Evolutionary conservation across 78 protist species (phyloP).

Genomic region (Chrysochromulina parva): DNA sequence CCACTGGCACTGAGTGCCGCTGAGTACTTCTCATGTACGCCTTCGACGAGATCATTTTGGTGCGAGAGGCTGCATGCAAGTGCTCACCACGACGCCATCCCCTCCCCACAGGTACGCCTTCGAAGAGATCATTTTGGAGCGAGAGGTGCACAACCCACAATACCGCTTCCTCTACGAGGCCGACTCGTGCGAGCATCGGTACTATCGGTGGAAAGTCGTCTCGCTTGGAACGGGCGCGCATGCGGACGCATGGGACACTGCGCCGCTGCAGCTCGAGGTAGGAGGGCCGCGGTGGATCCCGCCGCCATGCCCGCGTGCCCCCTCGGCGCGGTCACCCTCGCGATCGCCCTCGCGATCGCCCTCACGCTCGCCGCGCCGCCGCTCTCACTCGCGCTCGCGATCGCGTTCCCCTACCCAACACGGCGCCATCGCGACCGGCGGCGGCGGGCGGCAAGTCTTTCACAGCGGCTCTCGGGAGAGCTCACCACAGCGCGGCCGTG

Average conservation of each 20-base stretch:
- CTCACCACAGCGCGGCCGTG: too few relatives aligned
- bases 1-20: too few relatives aligned
- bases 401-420: too few relatives aligned
- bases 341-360: background rate
- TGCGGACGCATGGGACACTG: background rate
- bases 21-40: too few relatives aligned
- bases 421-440: too few relatives aligned
- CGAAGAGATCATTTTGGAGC: background rate
- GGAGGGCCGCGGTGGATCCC: background rate
- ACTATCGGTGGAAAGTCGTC: conserved; percentile 28
- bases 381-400: background rate
- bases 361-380: background rate
- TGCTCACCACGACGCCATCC: too few relatives aligned
- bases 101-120: too few relatives aligned
- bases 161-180: conserved; percentile 22
- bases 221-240: background rate
- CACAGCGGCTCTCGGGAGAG: too few relatives aligned
- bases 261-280: background rate
- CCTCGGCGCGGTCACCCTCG: background rate
- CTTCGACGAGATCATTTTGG: background rate
- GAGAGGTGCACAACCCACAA: background rate
- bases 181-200: background rate
- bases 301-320: background rate
- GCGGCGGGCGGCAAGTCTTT: too few relatives aligned
- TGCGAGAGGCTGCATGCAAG: background rate